Evolutionary conservation across 331 rosid genomes (phyloP), one percentile per base, ranked within the genome.

Genomic region (Malus hybrid): DNA sequence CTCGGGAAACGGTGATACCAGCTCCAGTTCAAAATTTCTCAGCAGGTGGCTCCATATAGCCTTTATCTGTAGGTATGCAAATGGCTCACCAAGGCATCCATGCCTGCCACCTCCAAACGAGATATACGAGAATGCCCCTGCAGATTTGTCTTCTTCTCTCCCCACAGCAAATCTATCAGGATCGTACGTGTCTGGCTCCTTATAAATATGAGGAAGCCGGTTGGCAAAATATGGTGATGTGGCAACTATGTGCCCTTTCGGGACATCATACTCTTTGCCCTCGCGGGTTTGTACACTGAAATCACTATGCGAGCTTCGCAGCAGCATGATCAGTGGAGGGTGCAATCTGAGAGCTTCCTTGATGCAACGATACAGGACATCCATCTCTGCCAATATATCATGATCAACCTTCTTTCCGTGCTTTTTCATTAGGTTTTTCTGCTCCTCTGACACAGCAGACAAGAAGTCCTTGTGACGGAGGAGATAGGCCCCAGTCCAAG

Each of bases 71-170:
- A 93, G 82, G 80, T 93, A 93, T 22, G 98, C 98, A 72, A 93
- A 90, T 19, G 98, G 97, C 86, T 93, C 98, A 19, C 98, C 98
- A 0, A 93, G 97, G 83, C 98, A 93, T 68, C 98, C 98, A 29
- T 93, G 98, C 69, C 98, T 80, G 27, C 98, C 98, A 1, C 98
- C 98, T 76, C 98, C 98, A 60, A 93, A 93, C 3, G 97, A 93
- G 79, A 93, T 90, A 74, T 89, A 89, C 0, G 97, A 93, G 86
- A 93, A 90, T 44, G 93, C 83, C 76, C 97, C 97, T 1, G 96
- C 88, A 3, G 55, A 91, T 88, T 93, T 93, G 85, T 93, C 98
- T 76, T 93, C 98, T 63, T 90, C 98, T 79, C 96, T 82, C 63
- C 97, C 96, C 4, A 72, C 80, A 1, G 87, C 79, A 81, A 79